A percentile compares a stretch with the other conserved stretches of the same genome.
These are phyloP conservation scores for Yamadazyma aaseri DNA, from an alignment of 1,139 yeast genomes.

Conservation along the genomic window DNA sequence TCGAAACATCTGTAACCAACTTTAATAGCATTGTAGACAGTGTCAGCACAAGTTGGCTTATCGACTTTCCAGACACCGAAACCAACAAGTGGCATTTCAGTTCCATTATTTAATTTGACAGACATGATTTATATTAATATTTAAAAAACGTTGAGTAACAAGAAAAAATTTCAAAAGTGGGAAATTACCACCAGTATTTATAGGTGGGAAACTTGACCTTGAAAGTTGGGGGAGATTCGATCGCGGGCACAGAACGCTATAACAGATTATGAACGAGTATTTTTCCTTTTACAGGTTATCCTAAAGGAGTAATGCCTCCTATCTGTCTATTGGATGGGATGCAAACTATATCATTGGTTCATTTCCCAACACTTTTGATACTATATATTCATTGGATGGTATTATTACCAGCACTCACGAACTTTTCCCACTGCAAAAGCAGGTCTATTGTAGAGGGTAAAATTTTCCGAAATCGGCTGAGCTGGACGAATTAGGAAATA, in stretches of 20 bases:
- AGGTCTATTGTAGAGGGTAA: no score
- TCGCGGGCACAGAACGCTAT: constrained; percentile 2
- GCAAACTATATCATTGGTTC: no score
- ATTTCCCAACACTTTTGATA: no score
- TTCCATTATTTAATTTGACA: constrained; percentile 57
- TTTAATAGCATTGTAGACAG: constrained; percentile 65
- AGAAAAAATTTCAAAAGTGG: constrained; percentile 1
- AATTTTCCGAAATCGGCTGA: no score
- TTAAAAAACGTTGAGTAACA: background rate
- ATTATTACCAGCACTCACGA: no score
- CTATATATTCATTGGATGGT: no score
- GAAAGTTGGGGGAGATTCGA: background rate
- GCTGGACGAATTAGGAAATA: no score
- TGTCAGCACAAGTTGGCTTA: constrained; percentile 54
- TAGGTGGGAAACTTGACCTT: constrained; percentile 4
- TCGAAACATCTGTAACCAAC: constrained; percentile 74
- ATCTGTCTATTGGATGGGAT: no score
- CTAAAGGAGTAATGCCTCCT: no score
- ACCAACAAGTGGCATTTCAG: constrained; percentile 62
- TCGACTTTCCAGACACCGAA: constrained; percentile 71
- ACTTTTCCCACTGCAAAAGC: no score
- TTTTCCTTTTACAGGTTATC: constrained; percentile 6
- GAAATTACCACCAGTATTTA: constrained; percentile 3
- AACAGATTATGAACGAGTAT: constrained; percentile 6
- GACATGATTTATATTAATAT: constrained; percentile 12